Conservation (phyloP, 2,329 filamentous ascomycete species). For the Lasiodiplodia sp. region DNA sequence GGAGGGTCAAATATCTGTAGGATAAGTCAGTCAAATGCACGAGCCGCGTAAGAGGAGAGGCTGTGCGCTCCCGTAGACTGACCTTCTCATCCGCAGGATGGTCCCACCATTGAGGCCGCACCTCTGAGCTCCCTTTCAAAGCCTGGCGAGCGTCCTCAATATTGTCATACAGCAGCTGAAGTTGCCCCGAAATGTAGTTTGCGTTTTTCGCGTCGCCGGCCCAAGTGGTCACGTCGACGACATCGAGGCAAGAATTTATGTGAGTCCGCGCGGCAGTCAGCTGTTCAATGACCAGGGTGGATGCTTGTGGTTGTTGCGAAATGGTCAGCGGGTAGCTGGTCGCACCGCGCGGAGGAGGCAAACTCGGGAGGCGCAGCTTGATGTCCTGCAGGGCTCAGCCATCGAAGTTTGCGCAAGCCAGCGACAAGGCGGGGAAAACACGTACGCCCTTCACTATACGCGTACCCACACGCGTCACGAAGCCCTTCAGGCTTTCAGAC, state of each 20-base stretch:
- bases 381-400: conserved; percentile 64
- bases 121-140: conserved; percentile 62
- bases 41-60: not conserved
- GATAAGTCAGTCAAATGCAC: not conserved
- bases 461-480: conserved; percentile 89
- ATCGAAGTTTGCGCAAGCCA: conserved; percentile 16
- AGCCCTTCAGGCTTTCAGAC: conserved; percentile 90
- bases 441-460: conserved; percentile 87
- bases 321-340: conserved; percentile 60
- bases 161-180: conserved; percentile 66
- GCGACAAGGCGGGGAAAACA: conserved; percentile 34
- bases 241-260: conserved; percentile 82
- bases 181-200: conserved; percentile 65
- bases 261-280: conserved; percentile 76
- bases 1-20: conserved; percentile 65
- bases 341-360: conserved; percentile 62
- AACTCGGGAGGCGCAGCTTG: conserved; percentile 76
- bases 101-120: conserved; percentile 63
- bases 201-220: conserved; percentile 70
- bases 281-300: conserved; percentile 70
- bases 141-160: conserved; percentile 66
- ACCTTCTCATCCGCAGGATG: conserved; percentile 65
- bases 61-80: conserved; percentile 37
- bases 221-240: conserved; percentile 79
- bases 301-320: conserved; percentile 61